Evolutionary conservation across 2,329 filamentous ascomycete genomes (phyloP).

Genomic region (Dendryphion nanum): DNA sequence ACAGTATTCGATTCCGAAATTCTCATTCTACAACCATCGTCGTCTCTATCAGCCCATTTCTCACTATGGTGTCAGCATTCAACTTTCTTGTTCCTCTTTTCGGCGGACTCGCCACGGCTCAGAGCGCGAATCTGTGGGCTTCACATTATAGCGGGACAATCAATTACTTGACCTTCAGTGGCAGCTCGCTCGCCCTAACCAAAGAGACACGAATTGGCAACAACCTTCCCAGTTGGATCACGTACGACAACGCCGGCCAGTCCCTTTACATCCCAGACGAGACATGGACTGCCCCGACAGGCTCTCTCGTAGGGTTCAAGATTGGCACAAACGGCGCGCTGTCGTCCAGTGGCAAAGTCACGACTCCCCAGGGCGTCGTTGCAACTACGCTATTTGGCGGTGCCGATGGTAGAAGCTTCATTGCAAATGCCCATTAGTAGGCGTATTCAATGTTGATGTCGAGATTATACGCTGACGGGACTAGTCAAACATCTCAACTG

Average conservation of each 20-base stretch:
- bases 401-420: slow-evolving; percentile 26
- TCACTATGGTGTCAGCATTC: slow-evolving; percentile 21
- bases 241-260: slow-evolving; percentile 25
- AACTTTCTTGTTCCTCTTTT: slow-evolving; percentile 25
- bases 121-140: slow-evolving; percentile 28
- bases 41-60: slow-evolving; percentile 3
- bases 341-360: slow-evolving; percentile 18
- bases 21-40: too few species aligned
- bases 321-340: slow-evolving; percentile 26
- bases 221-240: slow-evolving; percentile 29
- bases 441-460: too few species aligned
- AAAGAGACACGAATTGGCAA: slow-evolving; percentile 20
- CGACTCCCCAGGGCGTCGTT: slow-evolving; percentile 23
- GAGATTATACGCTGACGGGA: neutral
- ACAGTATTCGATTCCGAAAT: too few species aligned
- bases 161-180: slow-evolving; percentile 25
- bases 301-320: slow-evolving; percentile 21
- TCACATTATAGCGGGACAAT: slow-evolving; percentile 31
- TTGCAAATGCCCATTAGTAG: slow-evolving; percentile 32
- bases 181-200: slow-evolving; percentile 20
- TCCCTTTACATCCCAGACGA: slow-evolving; percentile 29
- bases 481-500: slow-evolving; percentile 29
- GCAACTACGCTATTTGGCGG: slow-evolving; percentile 29
- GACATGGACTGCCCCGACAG: slow-evolving; percentile 13
- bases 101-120: slow-evolving; percentile 21